Conservation (phyloP, 106 monocot species). For the Amphibolis antarctica region DNA sequence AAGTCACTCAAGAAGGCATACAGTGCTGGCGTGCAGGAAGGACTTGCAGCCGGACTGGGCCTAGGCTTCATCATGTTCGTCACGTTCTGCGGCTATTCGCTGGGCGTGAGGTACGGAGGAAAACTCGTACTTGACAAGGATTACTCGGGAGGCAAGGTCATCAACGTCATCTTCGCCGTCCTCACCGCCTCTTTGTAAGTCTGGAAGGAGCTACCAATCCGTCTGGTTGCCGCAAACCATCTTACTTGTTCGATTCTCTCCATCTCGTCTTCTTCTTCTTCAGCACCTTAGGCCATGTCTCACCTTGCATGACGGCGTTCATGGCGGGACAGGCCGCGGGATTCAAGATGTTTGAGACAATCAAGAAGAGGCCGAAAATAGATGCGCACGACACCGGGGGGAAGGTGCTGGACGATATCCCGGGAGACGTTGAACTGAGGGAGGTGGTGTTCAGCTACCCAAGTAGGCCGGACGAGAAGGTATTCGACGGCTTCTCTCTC, state of each 20-base stretch:
- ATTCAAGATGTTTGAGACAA: constrained; percentile 40
- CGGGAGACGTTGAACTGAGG: constrained; percentile 48
- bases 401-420: constrained; percentile 24
- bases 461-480: constrained; percentile 28
- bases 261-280: background rate
- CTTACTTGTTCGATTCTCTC: background rate
- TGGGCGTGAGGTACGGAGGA: constrained; percentile 56
- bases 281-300: constrained; percentile 39
- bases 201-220: too few relatives aligned
- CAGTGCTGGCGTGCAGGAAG: constrained; percentile 33
- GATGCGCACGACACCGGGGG: constrained; percentile 26
- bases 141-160: constrained; percentile 49
- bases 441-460: constrained; percentile 68
- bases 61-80: constrained; percentile 35
- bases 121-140: constrained; percentile 50
- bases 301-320: constrained; percentile 38
- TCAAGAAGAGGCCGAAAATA: constrained; percentile 42
- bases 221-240: background rate
- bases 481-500: constrained; percentile 51
- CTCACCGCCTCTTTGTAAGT: constrained; percentile 61
- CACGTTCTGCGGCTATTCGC: constrained; percentile 37
- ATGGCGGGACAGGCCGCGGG: constrained; percentile 38
- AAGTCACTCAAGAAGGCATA: constrained; percentile 33
- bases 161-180: constrained; percentile 53
- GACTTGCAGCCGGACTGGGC: constrained; percentile 41